These are phyloP conservation scores for Lomentospora prolificans DNA, from an alignment of 2,329 filamentous ascomycete species.

Conservation along the genomic window DNA sequence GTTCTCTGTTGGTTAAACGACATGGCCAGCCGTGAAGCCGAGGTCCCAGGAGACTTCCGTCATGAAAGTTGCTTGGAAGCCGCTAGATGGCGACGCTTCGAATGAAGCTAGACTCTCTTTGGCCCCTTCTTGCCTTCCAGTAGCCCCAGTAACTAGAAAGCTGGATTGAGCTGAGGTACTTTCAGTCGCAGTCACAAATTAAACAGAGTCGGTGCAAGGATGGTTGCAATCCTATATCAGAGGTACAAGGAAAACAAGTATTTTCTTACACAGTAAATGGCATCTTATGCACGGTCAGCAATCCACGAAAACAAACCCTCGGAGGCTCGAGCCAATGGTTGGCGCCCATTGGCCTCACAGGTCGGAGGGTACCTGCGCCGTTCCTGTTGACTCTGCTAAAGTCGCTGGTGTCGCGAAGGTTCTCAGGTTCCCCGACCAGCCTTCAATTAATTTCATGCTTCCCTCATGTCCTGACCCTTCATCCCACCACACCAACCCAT, in stretches of 20 bases:
- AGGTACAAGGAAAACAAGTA: not conserved
- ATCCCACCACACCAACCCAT: not conserved
- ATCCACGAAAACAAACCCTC: conserved; percentile 7
- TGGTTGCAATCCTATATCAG: not conserved
- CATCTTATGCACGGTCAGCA: not conserved
- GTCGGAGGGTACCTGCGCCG: not conserved
- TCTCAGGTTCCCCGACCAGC: not conserved
- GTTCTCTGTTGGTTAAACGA: no score
- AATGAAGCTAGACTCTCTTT: not conserved
- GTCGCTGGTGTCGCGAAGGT: not conserved
- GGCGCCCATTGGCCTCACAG: not conserved
- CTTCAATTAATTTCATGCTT: conserved; percentile 3
- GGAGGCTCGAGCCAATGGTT: conserved; percentile 1
- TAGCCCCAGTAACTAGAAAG: not conserved
- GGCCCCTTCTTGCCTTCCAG: not conserved
- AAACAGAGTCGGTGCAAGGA: not conserved
- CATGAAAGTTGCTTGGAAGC: no score
- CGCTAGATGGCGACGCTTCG: not conserved
- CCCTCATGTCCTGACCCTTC: not conserved
- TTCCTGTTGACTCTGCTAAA: not conserved
- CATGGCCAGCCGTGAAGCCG: no score
- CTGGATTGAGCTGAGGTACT: conserved; percentile 1
- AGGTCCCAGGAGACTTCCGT: no score
- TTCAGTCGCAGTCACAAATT: not conserved
- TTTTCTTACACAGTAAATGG: not conserved